phyloP scores from a whole-genome alignment of 768 basidiomycete genomes.

The Suillus subluteus region DNA sequence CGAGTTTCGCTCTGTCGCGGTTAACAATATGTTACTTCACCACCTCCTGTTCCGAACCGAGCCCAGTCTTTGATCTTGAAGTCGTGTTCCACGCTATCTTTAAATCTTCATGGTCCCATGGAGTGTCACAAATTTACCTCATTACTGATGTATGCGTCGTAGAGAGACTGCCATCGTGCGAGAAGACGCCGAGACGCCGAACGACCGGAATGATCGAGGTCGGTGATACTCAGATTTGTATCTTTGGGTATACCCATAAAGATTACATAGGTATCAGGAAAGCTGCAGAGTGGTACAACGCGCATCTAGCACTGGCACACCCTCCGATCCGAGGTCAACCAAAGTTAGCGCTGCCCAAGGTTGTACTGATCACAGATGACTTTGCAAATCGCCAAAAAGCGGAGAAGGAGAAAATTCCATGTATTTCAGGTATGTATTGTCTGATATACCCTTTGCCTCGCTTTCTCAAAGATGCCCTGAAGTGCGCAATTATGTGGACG shows the following conservation, averaged over 20 bases:
- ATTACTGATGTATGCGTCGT: not conserved
- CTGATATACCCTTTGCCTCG: not conserved
- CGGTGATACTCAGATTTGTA: conserved; percentile 14
- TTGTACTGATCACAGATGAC: conserved; percentile 91
- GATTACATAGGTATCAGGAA: conserved; percentile 77
- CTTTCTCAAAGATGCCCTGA: conserved; percentile 8
- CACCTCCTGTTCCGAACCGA: not conserved
- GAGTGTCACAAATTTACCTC: not conserved
- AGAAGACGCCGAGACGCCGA: conserved; percentile 81
- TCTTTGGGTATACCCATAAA: conserved; percentile 6
- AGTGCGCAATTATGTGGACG: conserved; percentile 85
- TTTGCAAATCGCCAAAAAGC: conserved; percentile 81
- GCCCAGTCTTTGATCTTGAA: not conserved
- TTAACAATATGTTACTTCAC: not conserved
- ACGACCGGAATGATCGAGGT: conserved; percentile 96
- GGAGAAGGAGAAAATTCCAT: conserved; percentile 59
- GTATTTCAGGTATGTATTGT: conserved; percentile 57
- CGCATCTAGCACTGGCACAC: conserved; percentile 62
- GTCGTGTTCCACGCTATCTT: not conserved
- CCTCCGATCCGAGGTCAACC: conserved; percentile 56
- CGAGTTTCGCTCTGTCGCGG: not conserved
- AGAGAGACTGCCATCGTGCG: conserved; percentile 83
- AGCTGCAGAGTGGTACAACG: conserved; percentile 84
- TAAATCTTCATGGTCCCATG: not conserved
- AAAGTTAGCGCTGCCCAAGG: conserved; percentile 49